Evolutionary conservation across 805 yeast species (phyloP).

Genomic region (Cyberlindnera xylosilytica): DNA sequence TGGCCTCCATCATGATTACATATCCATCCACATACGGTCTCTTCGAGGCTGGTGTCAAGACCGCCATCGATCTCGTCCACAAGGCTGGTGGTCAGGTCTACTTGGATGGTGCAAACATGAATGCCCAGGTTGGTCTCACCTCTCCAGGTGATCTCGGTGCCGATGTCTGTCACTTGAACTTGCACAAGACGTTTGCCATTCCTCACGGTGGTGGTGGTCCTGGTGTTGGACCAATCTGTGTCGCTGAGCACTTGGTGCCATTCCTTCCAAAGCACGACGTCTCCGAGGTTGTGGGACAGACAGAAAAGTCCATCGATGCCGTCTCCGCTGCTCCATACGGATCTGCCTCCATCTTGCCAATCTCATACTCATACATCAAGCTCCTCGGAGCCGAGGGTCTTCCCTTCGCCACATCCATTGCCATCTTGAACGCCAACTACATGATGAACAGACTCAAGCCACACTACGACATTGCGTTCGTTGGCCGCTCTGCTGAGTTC

Average conservation of each 20-base stretch:
- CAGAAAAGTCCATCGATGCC: conserved; percentile 57
- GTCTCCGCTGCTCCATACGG: conserved; percentile 96
- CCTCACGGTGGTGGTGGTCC: conserved; percentile 99
- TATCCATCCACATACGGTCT: conserved; percentile 97
- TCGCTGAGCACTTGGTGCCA: conserved; percentile 71
- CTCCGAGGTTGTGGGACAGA: conserved; percentile 41
- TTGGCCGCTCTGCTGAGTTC: conserved; percentile 49
- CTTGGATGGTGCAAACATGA: conserved; percentile 98
- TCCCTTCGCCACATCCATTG: conserved; percentile 83
- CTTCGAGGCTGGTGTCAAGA: conserved; percentile 86
- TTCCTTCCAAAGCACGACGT: conserved; percentile 80
- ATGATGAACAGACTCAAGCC: conserved; percentile 78
- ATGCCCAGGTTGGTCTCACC: conserved; percentile 96
- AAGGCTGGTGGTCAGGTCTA: conserved; percentile 91
- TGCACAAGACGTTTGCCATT: conserved; percentile 96
- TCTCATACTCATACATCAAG: conserved; percentile 92
- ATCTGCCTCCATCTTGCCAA: conserved; percentile 89
- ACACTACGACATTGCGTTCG: conserved; percentile 73
- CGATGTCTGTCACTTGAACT: conserved; percentile 94
- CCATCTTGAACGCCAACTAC: conserved; percentile 93
- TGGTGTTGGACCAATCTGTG: conserved; percentile 98
- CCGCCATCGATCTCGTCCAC: conserved; percentile 85
- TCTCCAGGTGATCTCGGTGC: conserved; percentile 98
- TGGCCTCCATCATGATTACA: conserved; percentile 94
- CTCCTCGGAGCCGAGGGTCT: conserved; percentile 85